These are phyloP conservation scores for Nepenthes gracilis DNA, from an alignment of 148 eudicot species.

Conservation along the genomic window DNA sequence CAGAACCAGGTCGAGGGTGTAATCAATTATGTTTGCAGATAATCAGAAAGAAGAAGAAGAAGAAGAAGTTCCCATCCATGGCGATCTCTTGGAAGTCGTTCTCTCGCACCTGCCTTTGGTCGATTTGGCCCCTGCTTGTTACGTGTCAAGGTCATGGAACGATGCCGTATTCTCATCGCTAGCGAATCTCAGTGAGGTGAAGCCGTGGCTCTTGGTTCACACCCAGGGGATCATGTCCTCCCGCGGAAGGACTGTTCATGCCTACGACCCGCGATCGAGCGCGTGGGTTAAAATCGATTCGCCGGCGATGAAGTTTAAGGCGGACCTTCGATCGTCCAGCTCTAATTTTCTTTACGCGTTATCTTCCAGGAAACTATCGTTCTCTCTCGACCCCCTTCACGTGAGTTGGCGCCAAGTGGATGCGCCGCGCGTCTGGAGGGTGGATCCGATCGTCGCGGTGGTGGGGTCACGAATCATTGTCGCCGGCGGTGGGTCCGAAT, in stretches of 20 bases:
- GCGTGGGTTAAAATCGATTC: conserved; percentile 28
- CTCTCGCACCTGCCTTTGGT: conserved; percentile 44
- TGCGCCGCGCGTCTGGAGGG: conserved; percentile 36
- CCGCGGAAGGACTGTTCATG: background rate
- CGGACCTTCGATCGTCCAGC: conserved; percentile 25
- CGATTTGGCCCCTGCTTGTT: conserved; percentile 31
- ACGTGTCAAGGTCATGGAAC: background rate
- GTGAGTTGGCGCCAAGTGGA: conserved; percentile 31
- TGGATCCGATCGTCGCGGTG: conserved; percentile 48
- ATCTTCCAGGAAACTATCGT: conserved; percentile 19
- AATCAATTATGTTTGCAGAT: too few species aligned
- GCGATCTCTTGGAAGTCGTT: conserved; percentile 36
- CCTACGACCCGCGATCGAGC: conserved; percentile 52
- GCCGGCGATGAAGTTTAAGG: background rate
- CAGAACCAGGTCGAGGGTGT: too few species aligned
- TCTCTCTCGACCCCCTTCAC: conserved; percentile 47
- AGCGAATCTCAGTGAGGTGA: background rate
- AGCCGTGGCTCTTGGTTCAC: background rate
- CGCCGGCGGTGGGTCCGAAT: conserved; percentile 43
- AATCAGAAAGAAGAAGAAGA: too few species aligned
- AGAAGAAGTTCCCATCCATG: conserved; percentile 18
- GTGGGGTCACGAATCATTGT: conserved; percentile 37
- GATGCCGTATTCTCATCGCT: background rate
- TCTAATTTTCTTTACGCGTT: conserved; percentile 32
- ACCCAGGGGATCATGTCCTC: background rate